Percentiles rank a stretch among this genome's conserved stretches.
Evolutionary conservation across 148 eudicot species (phyloP).

Genomic region (Rhododendron molle): DNA sequence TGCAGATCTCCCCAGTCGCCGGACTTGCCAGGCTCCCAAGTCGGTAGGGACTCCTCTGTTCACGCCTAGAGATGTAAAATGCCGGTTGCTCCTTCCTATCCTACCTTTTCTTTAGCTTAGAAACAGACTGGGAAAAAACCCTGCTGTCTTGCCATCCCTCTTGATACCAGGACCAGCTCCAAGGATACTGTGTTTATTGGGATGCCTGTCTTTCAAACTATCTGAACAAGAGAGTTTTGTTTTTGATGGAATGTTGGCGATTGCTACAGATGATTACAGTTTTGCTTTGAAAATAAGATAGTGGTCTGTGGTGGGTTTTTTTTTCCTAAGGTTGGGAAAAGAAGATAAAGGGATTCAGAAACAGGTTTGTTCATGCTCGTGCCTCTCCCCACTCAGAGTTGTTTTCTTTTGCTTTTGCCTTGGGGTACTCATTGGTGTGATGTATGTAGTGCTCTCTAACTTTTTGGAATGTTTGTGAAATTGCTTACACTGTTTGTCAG

Average conservation of each 20-base stretch:
- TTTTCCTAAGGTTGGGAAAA: neutral
- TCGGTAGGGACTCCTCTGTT: neutral
- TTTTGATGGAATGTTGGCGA: neutral
- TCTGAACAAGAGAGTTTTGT: neutral
- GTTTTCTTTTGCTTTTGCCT: conserved; percentile 8
- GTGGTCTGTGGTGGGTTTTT: neutral
- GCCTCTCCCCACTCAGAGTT: conserved; percentile 12
- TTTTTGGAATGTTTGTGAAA: neutral
- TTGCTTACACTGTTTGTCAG: neutral
- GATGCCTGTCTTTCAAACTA: neutral
- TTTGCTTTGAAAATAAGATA: neutral
- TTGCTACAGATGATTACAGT: neutral
- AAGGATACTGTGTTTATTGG: neutral
- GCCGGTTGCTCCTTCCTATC: neutral
- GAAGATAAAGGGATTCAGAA: neutral
- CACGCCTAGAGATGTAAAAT: neutral
- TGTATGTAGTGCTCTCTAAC: neutral
- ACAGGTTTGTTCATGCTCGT: conserved; percentile 1
- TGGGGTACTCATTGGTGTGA: conserved; percentile 3
- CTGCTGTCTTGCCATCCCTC: neutral
- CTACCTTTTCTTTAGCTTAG: neutral
- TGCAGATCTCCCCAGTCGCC: neutral
- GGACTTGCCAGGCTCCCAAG: neutral
- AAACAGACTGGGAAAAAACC: neutral
- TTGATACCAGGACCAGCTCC: neutral